Evolutionary conservation across 768 basidiomycete species (phyloP), one percentile per base, ranked within the genome.

Genomic region (Bullera alba): DNA sequence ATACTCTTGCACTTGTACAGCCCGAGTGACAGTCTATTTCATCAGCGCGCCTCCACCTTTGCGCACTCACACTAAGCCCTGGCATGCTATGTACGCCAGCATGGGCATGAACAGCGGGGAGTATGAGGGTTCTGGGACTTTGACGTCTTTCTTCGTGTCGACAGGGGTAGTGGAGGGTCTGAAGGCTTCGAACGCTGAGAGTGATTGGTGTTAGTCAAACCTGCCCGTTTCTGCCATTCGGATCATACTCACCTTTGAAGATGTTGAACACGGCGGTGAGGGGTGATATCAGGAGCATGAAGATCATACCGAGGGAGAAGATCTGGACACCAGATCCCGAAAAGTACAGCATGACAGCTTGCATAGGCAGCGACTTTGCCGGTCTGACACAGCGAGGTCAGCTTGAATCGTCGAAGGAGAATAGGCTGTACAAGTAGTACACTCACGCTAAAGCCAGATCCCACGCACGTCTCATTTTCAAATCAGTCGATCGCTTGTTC

Each of bases 291-390:
- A 96, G 79, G 12, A 96, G 79, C 87, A 92, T 91, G 67, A 89
- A 84, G 19, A 96, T 85, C 70, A 91, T 92, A 28, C 92, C 90
- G 77, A 96, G 88, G 74, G 89, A 92, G 73, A 96, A 95, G 36
- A 96, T 85, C 73, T 96, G 92, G 14, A 96, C 85, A 43, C 89
- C 88, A 12, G 88, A 84, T 29, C 92, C 92, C 19, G 90, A 92
- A 86, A 96, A 93, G 80, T 96, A 96, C 28, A 96, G 78, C 92
- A 96, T 96, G 75, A 96, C 86, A 4, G 85, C 89, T 66, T 96
- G 90, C 92, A 95, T 95, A 3, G 91, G 91, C 23, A 96, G 78
- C 14, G 83, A 82, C 73, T 96, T 95, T 28, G 86, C 87, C 0
- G 91, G 91, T 3, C 70, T 72, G 54, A 15, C n/a, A n/a, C n/a